These are phyloP conservation scores for Nemania serpens DNA, from an alignment of 2,329 filamentous ascomycete genomes.

Conservation along the genomic window DNA sequence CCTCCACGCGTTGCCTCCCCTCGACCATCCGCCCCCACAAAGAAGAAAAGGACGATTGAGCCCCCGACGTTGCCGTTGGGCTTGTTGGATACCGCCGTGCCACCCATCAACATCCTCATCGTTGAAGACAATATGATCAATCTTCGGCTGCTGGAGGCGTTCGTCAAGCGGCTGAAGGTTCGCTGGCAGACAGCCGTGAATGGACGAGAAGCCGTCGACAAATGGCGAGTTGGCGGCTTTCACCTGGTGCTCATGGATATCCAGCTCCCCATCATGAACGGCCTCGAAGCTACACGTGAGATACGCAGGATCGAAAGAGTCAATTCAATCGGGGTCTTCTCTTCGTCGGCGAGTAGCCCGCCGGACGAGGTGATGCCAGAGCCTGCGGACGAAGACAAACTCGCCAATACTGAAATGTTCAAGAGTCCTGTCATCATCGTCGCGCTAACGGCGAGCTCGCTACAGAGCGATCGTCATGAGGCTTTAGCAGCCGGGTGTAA, in stretches of 20 bases:
- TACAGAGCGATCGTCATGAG: constrained; percentile 95
- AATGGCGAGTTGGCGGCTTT: constrained; percentile 91
- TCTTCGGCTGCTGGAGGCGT: constrained; percentile 86
- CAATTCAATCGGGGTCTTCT: constrained; percentile 92
- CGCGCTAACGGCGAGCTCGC: constrained; percentile 87
- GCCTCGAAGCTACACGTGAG: constrained; percentile 91
- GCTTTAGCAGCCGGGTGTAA: constrained; percentile 95
- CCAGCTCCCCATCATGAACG: constrained; percentile 94
- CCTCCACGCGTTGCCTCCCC: constrained; percentile 54
- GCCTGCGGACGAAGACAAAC: constrained; percentile 67
- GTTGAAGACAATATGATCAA: constrained; percentile 99
- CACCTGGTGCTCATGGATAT: constrained; percentile 99
- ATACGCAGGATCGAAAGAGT: constrained; percentile 87
- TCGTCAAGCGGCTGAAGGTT: constrained; percentile 94
- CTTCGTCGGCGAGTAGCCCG: constrained; percentile 64
- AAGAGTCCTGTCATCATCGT: constrained; percentile 98
- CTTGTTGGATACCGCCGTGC: constrained; percentile 79
- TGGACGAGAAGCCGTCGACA: constrained; percentile 87
- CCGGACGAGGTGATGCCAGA: constrained; percentile 53
- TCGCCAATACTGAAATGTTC: constrained; percentile 73
- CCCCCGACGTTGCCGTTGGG: constrained; percentile 59
- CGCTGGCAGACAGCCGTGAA: constrained; percentile 98
- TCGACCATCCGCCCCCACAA: constrained; percentile 50
- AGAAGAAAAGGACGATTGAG: constrained; percentile 57
- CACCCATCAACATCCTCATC: constrained; percentile 95